phyloP scores from a whole-genome alignment of 768 basidiomycete species.

The Mycena floridula region DNA sequence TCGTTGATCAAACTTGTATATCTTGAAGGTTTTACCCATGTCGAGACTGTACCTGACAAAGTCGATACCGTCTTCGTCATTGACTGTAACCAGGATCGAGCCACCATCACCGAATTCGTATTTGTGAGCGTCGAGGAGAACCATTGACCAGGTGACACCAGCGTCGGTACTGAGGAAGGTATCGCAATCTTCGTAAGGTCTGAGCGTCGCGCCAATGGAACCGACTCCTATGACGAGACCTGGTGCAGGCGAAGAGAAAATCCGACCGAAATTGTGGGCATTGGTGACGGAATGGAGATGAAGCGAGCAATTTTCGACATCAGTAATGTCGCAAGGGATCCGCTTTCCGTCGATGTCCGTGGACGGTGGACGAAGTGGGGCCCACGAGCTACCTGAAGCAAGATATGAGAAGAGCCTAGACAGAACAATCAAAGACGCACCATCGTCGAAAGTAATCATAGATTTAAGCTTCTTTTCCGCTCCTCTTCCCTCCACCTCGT shows the following conservation, averaged over 20 bases:
- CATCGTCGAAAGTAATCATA: constrained; percentile 85
- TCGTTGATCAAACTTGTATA: constrained; percentile 61
- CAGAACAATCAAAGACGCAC: too few species aligned
- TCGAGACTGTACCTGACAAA: constrained; percentile 75
- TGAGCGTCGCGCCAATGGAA: constrained; percentile 63
- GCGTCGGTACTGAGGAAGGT: constrained; percentile 92
- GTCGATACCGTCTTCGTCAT: constrained; percentile 78
- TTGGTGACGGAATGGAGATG: constrained; percentile 91
- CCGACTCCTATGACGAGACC: constrained; percentile 98
- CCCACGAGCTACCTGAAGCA: too few species aligned
- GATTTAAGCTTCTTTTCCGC: constrained; percentile 72
- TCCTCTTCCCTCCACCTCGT: constrained; percentile 71
- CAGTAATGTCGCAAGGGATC: too few species aligned
- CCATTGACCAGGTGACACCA: constrained; percentile 82
- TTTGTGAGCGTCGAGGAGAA: constrained; percentile 71
- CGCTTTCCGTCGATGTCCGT: constrained; percentile 51
- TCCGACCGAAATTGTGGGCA: constrained; percentile 88
- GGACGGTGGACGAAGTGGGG: constrained; percentile 51
- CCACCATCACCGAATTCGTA: constrained; percentile 95
- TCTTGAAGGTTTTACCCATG: constrained; percentile 70
- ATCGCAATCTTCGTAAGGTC: constrained; percentile 79
- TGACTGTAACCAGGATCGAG: constrained; percentile 61
- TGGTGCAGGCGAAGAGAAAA: constrained; percentile 93
- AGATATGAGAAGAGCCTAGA: too few species aligned
- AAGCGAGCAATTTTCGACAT: too few species aligned